Conservation (phyloP, 164 flowering plant genomes). For the Protea cynaroides region DNA sequence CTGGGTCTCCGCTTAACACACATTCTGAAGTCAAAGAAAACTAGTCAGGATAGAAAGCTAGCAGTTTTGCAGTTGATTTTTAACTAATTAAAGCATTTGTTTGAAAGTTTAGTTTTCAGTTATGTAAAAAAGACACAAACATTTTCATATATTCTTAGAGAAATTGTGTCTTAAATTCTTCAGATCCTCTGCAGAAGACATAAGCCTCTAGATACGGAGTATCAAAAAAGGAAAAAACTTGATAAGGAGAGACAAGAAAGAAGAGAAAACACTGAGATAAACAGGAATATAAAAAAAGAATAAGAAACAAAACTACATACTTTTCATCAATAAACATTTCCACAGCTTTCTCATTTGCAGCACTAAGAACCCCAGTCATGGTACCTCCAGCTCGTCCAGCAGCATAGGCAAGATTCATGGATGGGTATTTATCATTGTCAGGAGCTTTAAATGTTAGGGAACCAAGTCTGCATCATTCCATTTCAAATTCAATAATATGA, state of each 20-base stretch:
- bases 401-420: constrained; percentile 95
- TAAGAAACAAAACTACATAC: constrained; percentile 33
- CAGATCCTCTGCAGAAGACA: neutral
- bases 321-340: constrained; percentile 90
- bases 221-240: neutral
- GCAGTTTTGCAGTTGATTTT: neutral
- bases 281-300: neutral
- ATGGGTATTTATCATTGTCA: constrained; percentile 93
- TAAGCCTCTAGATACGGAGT: neutral
- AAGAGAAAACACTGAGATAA: neutral
- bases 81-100: too few relatives aligned
- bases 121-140: neutral
- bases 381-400: constrained; percentile 99
- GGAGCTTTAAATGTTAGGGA: constrained; percentile 86
- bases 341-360: constrained; percentile 98
- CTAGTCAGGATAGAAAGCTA: too few relatives aligned
- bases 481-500: neutral
- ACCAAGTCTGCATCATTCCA: constrained; percentile 59
- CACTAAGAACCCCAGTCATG: constrained; percentile 99
- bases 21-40: too few relatives aligned
- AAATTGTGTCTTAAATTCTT: neutral
- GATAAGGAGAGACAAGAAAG: neutral
- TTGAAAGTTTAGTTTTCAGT: too few relatives aligned
- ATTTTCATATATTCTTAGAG: neutral
- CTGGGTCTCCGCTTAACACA: too few relatives aligned